A percentile compares a stretch with the other conserved stretches of the same genome.
phyloP scores from a whole-genome alignment of 73 alveolate species.

The Paramecium octaurelia region DNA sequence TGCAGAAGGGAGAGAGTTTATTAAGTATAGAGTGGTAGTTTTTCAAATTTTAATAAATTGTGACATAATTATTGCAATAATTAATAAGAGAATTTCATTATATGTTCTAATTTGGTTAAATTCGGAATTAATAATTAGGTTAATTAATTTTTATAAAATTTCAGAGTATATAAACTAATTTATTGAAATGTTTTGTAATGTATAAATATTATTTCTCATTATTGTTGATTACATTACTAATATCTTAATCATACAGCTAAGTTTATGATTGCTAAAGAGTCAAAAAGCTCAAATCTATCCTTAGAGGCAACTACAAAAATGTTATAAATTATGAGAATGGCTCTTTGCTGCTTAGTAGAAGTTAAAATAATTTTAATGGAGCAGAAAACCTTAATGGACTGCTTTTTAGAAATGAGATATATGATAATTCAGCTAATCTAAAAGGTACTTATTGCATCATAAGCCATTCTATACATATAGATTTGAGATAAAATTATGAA shows the following conservation, averaged over 20 bases:
- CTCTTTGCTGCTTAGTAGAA: neutral
- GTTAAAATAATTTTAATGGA: neutral
- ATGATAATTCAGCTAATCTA: neutral
- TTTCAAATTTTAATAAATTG: too few relatives aligned
- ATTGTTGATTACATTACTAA: neutral
- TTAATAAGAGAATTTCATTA: too few relatives aligned
- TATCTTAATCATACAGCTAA: neutral
- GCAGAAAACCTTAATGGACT: neutral
- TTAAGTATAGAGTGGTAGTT: too few relatives aligned
- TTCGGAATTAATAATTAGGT: neutral
- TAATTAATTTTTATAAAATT: neutral
- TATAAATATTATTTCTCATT: neutral
- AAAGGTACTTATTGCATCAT: neutral
- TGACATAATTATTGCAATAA: too few relatives aligned
- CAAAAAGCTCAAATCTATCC: neutral
- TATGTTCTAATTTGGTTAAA: neutral
- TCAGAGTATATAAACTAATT: neutral
- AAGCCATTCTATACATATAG: neutral
- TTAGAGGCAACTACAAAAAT: neutral
- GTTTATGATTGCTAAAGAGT: neutral
- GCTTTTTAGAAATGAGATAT: neutral
- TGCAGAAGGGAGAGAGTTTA: too few relatives aligned
- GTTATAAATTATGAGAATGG: neutral
- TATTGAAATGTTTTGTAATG: neutral
- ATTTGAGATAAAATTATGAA: neutral